Percentiles rank a stretch among this genome's conserved stretches.
Evolutionary conservation across 2,329 filamentous ascomycete species (phyloP).

Genomic region (Epichloe bromicola): DNA sequence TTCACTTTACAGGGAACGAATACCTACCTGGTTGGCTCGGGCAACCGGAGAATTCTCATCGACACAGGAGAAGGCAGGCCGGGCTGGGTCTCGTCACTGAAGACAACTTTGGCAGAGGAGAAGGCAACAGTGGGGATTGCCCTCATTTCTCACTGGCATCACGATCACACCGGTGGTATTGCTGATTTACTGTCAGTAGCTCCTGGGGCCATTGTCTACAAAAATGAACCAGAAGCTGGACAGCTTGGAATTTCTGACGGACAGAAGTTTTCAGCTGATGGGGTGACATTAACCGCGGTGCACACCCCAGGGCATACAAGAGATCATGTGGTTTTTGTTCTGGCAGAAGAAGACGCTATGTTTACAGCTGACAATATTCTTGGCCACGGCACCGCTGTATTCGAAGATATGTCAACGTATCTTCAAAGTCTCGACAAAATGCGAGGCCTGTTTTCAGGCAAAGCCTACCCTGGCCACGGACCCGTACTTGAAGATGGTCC

Average conservation of each 20-base stretch:
- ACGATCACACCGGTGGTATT: slow-evolving; percentile 72
- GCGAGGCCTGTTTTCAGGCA: slow-evolving; percentile 48
- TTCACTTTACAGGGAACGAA: slow-evolving; percentile 71
- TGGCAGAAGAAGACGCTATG: slow-evolving; percentile 69
- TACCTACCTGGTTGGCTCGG: slow-evolving; percentile 81
- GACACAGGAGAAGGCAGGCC: slow-evolving; percentile 79
- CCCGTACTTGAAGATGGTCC: slow-evolving; percentile 61
- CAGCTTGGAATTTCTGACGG: slow-evolving; percentile 36
- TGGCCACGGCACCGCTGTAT: slow-evolving; percentile 75
- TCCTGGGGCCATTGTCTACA: slow-evolving; percentile 52
- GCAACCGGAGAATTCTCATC: slow-evolving; percentile 60
- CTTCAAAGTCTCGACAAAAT: slow-evolving; percentile 57
- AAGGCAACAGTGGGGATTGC: slow-evolving; percentile 54
- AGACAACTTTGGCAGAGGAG: slow-evolving; percentile 51
- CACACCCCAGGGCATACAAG: slow-evolving; percentile 55
- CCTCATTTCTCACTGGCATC: slow-evolving; percentile 86
- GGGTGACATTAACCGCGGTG: slow-evolving; percentile 53
- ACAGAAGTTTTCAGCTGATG: slow-evolving; percentile 41
- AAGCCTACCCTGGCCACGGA: slow-evolving; percentile 82
- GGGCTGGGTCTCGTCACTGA: slow-evolving; percentile 57
- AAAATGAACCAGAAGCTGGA: slow-evolving; percentile 42
- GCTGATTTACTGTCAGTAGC: slow-evolving; percentile 50
- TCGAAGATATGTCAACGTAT: slow-evolving; percentile 62
- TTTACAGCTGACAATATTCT: slow-evolving; percentile 86
- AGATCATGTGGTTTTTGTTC: slow-evolving; percentile 69